Base-by-base conservation (phyloP, 129 eudicot species). In the Helichrysum umbraculigerum region DNA sequence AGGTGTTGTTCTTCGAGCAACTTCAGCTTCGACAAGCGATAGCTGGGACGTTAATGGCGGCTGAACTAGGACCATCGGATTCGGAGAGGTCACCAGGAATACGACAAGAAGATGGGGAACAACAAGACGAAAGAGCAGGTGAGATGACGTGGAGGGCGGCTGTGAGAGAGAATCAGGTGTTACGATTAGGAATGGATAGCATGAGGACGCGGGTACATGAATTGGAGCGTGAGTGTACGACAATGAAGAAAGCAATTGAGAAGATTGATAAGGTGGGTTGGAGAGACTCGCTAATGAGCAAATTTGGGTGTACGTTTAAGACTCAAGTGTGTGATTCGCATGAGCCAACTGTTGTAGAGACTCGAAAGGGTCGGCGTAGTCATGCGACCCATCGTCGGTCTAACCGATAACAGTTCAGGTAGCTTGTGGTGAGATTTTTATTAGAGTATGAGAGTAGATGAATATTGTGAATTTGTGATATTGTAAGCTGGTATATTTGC, bases 291-390 rank as follows among this genome's bases (percentile, higher is more conserved):
- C 35, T 89, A 41, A 82, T 89, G 54, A 30, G 68, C 57, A 95
- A 84, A 81, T 85, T 95, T 58, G 94, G 99, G 86, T 95, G 99
- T 59, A 86, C 90, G 66, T 95, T 95, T 75, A 91, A 91, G 92
- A 89, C 97, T 1, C 99, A 91, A 79, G 99, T 95, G 69, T 95
- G 99, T 47, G 94, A 91, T 83, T 95, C 99, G 39, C 97, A 91
- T 59, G 86, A 89, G 79, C 80, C 87, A 34, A 75, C 96, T 39
- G 93, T 88, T 44, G 96, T 86, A 19, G 86, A 88, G 62, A 72
- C 88, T 8, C 78, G 88, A 15, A 90, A 77, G 68, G 91, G 84
- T 0, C 85, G 90, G 6, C 70, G 29, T 79, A 70, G 33, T 79
- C 88, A 81, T 75, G 91, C 82, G 34, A 25, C 74, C 2, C 74